Percentiles rank a stretch among this genome's conserved stretches.
These are phyloP conservation scores for Acidiella bohemica DNA, from an alignment of 495 filamentous ascomycete species.

Conservation along the genomic window DNA sequence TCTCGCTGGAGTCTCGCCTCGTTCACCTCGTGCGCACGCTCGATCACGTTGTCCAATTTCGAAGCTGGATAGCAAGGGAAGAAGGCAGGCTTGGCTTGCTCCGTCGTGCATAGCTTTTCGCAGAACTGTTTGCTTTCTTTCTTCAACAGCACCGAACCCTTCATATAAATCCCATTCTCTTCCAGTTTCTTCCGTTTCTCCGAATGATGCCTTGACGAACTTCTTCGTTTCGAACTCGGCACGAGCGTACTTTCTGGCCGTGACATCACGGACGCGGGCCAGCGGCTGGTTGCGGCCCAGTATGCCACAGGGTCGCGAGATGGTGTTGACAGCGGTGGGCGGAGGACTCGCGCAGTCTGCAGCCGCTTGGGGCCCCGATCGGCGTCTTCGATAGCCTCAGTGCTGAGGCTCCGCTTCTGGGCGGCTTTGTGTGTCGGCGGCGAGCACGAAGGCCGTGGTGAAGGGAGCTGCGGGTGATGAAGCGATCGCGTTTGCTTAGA, in stretches of 20 bases:
- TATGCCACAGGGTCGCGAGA: background rate
- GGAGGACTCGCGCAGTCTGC: background rate
- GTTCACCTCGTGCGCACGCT: background rate
- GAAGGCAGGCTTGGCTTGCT: background rate
- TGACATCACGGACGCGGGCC: background rate
- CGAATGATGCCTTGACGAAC: background rate
- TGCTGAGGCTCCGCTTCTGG: background rate
- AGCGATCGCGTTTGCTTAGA: background rate
- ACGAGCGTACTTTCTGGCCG: background rate
- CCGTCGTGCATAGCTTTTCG: background rate
- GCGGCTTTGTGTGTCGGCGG: background rate
- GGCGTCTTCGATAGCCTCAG: background rate
- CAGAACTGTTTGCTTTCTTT: background rate
- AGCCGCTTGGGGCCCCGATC: background rate
- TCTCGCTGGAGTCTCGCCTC: constrained; percentile 1
- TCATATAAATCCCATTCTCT: constrained; percentile 1
- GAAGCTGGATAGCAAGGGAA: background rate
- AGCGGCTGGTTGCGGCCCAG: background rate
- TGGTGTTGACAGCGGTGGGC: background rate
- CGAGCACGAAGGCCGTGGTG: background rate
- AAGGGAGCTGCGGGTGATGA: background rate
- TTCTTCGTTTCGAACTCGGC: background rate
- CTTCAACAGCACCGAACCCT: background rate
- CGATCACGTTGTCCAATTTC: background rate
- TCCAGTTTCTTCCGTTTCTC: background rate